phyloP scores from a whole-genome alignment of 202 grass and related monocot species.

The Setaria viridis region DNA sequence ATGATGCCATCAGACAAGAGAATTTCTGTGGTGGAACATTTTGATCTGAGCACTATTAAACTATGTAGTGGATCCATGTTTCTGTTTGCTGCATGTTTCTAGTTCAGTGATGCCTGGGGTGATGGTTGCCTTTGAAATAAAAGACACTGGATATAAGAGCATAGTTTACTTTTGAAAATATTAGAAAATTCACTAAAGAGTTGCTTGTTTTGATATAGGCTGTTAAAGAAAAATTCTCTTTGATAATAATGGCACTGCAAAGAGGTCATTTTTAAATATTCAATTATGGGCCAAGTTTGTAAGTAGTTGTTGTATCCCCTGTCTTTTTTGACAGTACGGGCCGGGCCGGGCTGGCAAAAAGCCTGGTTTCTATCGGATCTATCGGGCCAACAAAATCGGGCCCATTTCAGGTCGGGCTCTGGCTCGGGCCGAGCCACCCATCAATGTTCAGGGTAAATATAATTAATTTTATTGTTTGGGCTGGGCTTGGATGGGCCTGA shows the following conservation, averaged over 20 bases:
- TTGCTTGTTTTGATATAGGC: not conserved
- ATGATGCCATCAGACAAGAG: not conserved
- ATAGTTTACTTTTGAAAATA: not conserved
- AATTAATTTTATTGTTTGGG: too few relatives aligned
- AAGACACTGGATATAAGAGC: not conserved
- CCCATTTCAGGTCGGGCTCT: too few relatives aligned
- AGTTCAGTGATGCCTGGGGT: constrained; percentile 10
- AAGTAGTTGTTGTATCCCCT: not conserved
- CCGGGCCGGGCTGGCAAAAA: too few relatives aligned
- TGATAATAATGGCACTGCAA: not conserved
- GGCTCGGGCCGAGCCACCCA: too few relatives aligned
- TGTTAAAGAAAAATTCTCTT: not conserved
- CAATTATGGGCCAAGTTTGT: not conserved
- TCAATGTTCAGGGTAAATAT: too few relatives aligned
- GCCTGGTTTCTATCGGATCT: too few relatives aligned
- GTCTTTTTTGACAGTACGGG: not conserved
- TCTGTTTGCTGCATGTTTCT: not conserved
- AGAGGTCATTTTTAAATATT: not conserved
- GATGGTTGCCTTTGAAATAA: not conserved
- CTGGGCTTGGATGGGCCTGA: too few relatives aligned
- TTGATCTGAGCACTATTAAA: constrained; percentile 9
- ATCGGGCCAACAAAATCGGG: too few relatives aligned
- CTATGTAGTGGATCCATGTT: not conserved
- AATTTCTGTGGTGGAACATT: not conserved
- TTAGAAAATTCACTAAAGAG: not conserved